These are phyloP conservation scores for Lyophyllum decastes DNA, from an alignment of 768 basidiomycete species.

Conservation along the genomic window DNA sequence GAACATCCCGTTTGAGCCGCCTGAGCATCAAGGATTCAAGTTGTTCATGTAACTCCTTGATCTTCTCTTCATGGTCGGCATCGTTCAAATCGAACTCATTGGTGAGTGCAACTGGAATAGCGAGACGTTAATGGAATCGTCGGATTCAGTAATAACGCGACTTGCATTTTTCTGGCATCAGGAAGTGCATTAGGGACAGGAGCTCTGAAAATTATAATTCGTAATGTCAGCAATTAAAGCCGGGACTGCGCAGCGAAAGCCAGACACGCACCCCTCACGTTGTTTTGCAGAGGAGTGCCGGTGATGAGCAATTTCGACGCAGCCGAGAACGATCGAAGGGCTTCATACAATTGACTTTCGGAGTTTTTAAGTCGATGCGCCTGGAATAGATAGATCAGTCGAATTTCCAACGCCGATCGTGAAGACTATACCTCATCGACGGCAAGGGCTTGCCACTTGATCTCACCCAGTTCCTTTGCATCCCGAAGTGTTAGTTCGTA, in stretches of 20 bases:
- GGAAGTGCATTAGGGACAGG: conserved; percentile 96
- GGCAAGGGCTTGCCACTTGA: conserved; percentile 96
- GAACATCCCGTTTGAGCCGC: conserved; percentile 92
- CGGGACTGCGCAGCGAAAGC: conserved; percentile 9
- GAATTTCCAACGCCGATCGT: conserved; percentile 4
- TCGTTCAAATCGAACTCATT: conserved; percentile 96
- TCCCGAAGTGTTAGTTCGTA: conserved; percentile 96
- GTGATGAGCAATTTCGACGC: conserved; percentile 96
- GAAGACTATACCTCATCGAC: conserved; percentile 82
- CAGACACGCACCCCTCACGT: conserved; percentile 80
- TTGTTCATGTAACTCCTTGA: conserved; percentile 93
- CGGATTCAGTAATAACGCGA: background rate
- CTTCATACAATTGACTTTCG: conserved; percentile 96
- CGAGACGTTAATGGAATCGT: conserved; percentile 3
- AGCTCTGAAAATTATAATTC: conserved; percentile 57
- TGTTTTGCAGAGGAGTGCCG: conserved; percentile 97
- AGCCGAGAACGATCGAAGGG: conserved; percentile 84
- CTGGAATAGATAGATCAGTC: conserved; percentile 37
- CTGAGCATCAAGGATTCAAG: conserved; percentile 93
- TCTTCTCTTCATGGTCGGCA: conserved; percentile 90
- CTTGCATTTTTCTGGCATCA: conserved; percentile 98
- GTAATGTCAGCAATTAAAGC: conserved; percentile 3
- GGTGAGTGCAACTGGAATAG: conserved; percentile 73
- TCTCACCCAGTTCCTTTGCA: conserved; percentile 81
- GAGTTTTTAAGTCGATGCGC: conserved; percentile 98